phyloP scores from a whole-genome alignment of 73 alveolate genomes.

The Paramecium sexaurelia region DNA sequence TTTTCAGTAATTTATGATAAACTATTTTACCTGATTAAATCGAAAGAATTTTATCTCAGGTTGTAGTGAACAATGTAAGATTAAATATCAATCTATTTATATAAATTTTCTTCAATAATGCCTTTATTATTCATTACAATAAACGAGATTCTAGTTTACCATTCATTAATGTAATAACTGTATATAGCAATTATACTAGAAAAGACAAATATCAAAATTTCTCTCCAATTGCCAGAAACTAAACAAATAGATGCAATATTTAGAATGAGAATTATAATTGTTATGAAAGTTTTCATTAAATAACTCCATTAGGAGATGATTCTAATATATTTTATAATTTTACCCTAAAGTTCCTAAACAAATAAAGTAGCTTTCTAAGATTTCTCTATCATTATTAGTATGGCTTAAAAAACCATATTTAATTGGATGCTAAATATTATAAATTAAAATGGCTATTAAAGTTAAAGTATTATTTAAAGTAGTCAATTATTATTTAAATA shows the following conservation, averaged over 20 bases:
- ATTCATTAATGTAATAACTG: neutral
- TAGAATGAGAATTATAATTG: neutral
- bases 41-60: neutral
- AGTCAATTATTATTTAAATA: neutral
- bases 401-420: neutral
- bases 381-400: neutral
- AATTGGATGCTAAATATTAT: neutral
- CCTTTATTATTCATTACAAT: neutral
- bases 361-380: neutral
- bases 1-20: neutral
- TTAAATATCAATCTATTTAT: neutral
- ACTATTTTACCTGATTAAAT: neutral
- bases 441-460: neutral
- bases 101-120: neutral
- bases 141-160: neutral
- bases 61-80: neutral
- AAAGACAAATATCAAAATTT: neutral
- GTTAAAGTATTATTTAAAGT: neutral
- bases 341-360: conserved; percentile 26
- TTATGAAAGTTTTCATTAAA: neutral
- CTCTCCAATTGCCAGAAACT: neutral
- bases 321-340: neutral
- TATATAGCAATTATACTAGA: neutral
- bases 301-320: neutral
- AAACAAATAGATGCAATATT: neutral